Evolutionary conservation across 108 stramenopile species (phyloP).

Genomic region (Skeletonema costatum): DNA sequence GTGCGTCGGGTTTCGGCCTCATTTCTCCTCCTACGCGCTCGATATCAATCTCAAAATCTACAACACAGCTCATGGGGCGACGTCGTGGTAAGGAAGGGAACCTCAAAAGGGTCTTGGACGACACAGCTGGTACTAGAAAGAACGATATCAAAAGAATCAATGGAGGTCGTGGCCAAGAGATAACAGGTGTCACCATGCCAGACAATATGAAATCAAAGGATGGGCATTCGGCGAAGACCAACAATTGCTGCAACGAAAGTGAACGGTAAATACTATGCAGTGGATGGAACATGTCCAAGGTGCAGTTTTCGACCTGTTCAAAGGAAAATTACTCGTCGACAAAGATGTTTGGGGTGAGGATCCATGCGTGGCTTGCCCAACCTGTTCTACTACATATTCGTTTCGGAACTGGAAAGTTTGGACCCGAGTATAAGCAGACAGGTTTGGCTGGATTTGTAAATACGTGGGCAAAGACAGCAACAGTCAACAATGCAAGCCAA

Average conservation of each 20-base stretch:
- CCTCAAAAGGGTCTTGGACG: slow-evolving; percentile 40
- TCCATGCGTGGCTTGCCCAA: slow-evolving; percentile 81
- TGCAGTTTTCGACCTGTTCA: slow-evolving; percentile 42
- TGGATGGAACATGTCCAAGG: slow-evolving; percentile 70
- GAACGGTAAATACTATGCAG: slow-evolving; percentile 64
- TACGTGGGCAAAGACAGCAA: slow-evolving; percentile 77
- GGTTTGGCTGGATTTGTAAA: slow-evolving; percentile 79
- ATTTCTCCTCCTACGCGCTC: not conserved
- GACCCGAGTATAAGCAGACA: slow-evolving; percentile 74
- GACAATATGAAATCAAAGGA: slow-evolving; percentile 62
- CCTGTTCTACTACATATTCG: slow-evolving; percentile 74
- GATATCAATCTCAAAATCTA: slow-evolving; percentile 9
- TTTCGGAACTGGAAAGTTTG: slow-evolving; percentile 67
- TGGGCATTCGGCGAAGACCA: slow-evolving; percentile 83
- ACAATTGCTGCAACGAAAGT: slow-evolving; percentile 80
- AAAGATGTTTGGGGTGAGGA: slow-evolving; percentile 22
- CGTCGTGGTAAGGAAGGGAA: slow-evolving; percentile 53
- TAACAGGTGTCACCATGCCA: slow-evolving; percentile 84
- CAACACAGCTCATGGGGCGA: slow-evolving; percentile 55
- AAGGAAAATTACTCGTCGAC: not conserved
- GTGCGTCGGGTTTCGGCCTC: not conserved
- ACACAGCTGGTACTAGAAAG: slow-evolving; percentile 2
- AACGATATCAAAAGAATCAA: slow-evolving; percentile 37
- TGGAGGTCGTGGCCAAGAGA: slow-evolving; percentile 81
- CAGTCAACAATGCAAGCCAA: slow-evolving; percentile 46